Evolutionary conservation across 352 stramenopile species (phyloP).

Genomic region (Phytophthora ohioensis): DNA sequence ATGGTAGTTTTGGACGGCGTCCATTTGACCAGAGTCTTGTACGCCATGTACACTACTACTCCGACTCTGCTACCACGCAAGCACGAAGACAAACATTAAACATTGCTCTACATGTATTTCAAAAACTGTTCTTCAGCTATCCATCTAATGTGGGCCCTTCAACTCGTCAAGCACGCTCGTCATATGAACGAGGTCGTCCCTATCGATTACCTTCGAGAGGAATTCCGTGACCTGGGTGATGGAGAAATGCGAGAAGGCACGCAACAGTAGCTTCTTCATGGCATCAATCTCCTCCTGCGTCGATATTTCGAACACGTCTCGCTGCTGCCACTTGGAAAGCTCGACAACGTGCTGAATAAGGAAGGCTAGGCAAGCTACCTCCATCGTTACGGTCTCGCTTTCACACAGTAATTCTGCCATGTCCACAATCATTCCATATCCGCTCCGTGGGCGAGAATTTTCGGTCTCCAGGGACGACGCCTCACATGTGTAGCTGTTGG

Average conservation of each 20-base stretch:
- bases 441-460: constrained; percentile 37
- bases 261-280: constrained; percentile 50
- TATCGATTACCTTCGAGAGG: constrained; percentile 53
- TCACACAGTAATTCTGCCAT: constrained; percentile 40
- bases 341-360: constrained; percentile 56
- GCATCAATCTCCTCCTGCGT: constrained; percentile 45
- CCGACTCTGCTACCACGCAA: no score
- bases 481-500: constrained; percentile 49
- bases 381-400: constrained; percentile 42
- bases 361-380: constrained; percentile 52
- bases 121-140: constrained; percentile 1
- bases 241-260: constrained; percentile 53
- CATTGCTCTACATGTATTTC: no score
- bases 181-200: constrained; percentile 45
- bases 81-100: no score
- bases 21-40: no score
- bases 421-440: constrained; percentile 33
- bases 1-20: no score
- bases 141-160: constrained; percentile 31
- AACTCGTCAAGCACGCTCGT: constrained; percentile 48
- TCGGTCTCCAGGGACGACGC: constrained; percentile 22
- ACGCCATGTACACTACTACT: no score
- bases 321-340: constrained; percentile 46
- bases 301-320: constrained; percentile 29
- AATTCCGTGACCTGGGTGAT: constrained; percentile 53